Percentiles rank a stretch among this genome's conserved stretches.
Evolutionary conservation across 164 flowering plant genomes (phyloP).

Genomic region (Magnolia kwangsiensis): DNA sequence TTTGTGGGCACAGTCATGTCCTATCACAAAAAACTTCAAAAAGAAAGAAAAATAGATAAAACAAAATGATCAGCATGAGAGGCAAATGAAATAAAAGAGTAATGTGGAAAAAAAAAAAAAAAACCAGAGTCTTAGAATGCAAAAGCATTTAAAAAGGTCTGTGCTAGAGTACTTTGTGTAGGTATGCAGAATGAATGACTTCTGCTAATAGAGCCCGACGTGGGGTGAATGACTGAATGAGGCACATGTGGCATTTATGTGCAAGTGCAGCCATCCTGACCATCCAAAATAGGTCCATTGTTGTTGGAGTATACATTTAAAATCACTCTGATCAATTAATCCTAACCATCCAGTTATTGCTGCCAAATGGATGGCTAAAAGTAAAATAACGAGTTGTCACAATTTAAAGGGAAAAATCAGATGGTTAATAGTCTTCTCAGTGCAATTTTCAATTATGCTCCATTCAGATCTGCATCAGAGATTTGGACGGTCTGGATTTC

Average conservation of each 20-base stretch:
- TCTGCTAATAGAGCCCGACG: too few species aligned
- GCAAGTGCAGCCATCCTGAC: not conserved
- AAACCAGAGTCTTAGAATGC: not conserved
- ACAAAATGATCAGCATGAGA: not conserved
- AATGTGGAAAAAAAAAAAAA: not conserved
- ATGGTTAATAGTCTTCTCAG: not conserved
- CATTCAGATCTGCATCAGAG: not conserved
- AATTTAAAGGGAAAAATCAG: not conserved
- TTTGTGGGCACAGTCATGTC: slow-evolving; percentile 99
- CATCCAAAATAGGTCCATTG: not conserved
- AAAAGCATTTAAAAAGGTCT: not conserved
- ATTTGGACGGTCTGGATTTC: too few species aligned
- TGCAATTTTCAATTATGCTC: not conserved
- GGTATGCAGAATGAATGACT: not conserved
- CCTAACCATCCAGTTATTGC: not conserved
- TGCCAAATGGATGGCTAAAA: not conserved
- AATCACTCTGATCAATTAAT: not conserved
- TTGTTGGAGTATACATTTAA: not conserved
- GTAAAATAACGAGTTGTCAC: not conserved
- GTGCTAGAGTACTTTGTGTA: not conserved
- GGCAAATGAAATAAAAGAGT: not conserved
- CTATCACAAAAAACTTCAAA: slow-evolving; percentile 84
- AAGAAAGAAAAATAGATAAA: slow-evolving; percentile 6
- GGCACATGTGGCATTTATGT: not conserved
- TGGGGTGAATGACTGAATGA: too few species aligned